Evolutionary conservation across 2,329 filamentous ascomycete species (phyloP).

Genomic region (Cyphellophora attinorum): DNA sequence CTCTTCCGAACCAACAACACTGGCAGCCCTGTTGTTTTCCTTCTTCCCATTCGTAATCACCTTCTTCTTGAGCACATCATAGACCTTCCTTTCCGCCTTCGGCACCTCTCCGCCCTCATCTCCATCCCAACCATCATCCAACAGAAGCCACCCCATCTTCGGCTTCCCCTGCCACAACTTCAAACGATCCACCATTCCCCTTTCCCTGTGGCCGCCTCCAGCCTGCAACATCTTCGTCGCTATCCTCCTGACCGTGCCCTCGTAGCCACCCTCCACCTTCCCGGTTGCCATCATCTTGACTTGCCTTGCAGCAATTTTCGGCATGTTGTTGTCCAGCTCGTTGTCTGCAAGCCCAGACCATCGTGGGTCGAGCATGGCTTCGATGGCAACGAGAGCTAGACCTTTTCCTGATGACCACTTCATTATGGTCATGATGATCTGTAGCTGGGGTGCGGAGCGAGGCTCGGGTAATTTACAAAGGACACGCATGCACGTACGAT

Average conservation of each 20-base stretch:
- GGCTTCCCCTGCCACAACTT: conserved; percentile 39
- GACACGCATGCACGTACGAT: conserved; percentile 26
- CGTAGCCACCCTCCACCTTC: conserved; percentile 11
- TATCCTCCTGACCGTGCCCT: conserved; percentile 50
- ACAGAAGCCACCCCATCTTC: conserved; percentile 13
- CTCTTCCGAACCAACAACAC: conserved; percentile 2
- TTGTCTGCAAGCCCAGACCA: conserved; percentile 19
- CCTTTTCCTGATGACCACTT: conserved; percentile 15
- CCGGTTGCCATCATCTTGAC: conserved; percentile 19
- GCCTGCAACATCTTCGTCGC: conserved; percentile 57
- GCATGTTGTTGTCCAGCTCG: conserved; percentile 13
- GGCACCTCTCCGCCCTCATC: conserved; percentile 4
- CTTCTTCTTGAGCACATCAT: conserved; percentile 17
- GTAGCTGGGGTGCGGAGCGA: conserved; percentile 45
- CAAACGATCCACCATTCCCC: conserved; percentile 52
- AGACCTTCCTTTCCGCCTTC: conserved; percentile 5
- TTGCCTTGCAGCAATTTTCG: conserved; percentile 11
- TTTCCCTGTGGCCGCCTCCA: conserved; percentile 55
- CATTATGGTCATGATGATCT: conserved; percentile 43
- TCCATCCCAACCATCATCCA: conserved; percentile 43
- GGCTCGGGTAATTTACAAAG: conserved; percentile 37
- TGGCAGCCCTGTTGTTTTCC: neutral
- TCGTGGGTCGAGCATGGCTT: conserved; percentile 13
- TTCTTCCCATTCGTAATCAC: conserved; percentile 11
- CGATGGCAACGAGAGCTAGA: conserved; percentile 13